Evolutionary conservation across 768 basidiomycete genomes (phyloP).

Genomic region (Rhodosporidiobolus odoratus): DNA sequence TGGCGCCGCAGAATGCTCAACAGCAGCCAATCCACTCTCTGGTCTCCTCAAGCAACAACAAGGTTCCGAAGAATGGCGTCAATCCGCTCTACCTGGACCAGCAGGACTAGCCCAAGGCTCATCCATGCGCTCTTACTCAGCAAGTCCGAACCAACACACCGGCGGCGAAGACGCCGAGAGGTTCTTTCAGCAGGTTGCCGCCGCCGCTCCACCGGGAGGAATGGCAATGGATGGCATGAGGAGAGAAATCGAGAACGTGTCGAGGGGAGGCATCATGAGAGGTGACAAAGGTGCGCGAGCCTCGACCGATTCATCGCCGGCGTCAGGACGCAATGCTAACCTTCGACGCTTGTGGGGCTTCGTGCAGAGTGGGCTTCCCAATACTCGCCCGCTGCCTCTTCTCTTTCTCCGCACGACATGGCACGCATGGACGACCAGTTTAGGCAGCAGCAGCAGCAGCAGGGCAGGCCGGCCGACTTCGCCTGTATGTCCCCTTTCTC

Average conservation of each 20-base stretch:
- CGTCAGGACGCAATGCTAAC: neutral
- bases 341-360: neutral
- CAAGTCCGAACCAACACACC: neutral
- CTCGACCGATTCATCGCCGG: neutral
- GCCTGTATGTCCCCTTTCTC: constrained; percentile 18
- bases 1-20: constrained; percentile 76
- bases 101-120: neutral
- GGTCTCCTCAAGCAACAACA: constrained; percentile 86
- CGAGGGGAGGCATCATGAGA: neutral
- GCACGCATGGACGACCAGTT: constrained; percentile 37
- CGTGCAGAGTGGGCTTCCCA: constrained; percentile 31
- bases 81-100: constrained; percentile 61
- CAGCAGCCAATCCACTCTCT: constrained; percentile 74
- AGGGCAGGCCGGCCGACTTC: constrained; percentile 16
- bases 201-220: neutral
- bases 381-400: constrained; percentile 22
- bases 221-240: constrained; percentile 18
- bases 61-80: constrained; percentile 53
- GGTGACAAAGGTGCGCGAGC: constrained; percentile 26
- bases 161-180: constrained; percentile 21
- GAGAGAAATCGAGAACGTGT: constrained; percentile 28
- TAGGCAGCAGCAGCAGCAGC: constrained; percentile 23
- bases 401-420: constrained; percentile 21
- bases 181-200: constrained; percentile 26
- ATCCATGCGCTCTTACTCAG: constrained; percentile 1